phyloP scores from a whole-genome alignment of 2,329 filamentous ascomycete genomes.

The Botrytis galanthina region DNA sequence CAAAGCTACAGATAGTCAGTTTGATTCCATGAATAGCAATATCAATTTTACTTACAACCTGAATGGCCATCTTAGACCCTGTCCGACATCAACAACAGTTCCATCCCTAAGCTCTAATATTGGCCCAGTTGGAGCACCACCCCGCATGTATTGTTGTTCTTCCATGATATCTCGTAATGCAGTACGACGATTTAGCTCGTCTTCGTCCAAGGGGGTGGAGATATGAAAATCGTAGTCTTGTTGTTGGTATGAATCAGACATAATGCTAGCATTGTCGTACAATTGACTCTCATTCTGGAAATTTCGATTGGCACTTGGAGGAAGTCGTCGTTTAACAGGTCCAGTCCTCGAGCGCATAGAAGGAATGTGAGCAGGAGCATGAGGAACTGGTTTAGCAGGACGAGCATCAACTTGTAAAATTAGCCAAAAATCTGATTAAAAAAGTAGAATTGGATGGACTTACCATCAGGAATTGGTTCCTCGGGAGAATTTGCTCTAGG shows the following conservation, averaged over 20 bases:
- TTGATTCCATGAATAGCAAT: neutral
- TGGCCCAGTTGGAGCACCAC: neutral
- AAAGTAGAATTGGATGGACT: neutral
- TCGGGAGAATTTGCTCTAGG: neutral
- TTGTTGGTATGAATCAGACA: conserved; percentile 27
- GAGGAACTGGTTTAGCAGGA: neutral
- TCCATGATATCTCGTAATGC: conserved; percentile 21
- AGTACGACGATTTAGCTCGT: conserved; percentile 17
- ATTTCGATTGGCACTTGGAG: conserved; percentile 28
- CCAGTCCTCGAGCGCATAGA: conserved; percentile 11
- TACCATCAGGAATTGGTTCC: conserved; percentile 6
- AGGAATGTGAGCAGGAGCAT: conserved; percentile 6
- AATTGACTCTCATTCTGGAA: conserved; percentile 42
- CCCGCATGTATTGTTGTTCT: conserved; percentile 21
- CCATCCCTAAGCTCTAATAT: neutral
- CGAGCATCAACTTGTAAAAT: conserved; percentile 10
- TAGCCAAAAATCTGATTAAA: neutral
- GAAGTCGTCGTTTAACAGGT: conserved; percentile 6
- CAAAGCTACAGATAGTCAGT: neutral
- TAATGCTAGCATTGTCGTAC: conserved; percentile 40
- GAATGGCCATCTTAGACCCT: neutral
- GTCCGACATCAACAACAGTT: neutral
- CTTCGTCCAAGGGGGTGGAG: conserved; percentile 10
- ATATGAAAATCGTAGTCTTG: conserved; percentile 22
- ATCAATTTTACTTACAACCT: neutral